Base-by-base conservation (phyloP, 1,284 basidiomycete genomes). In the Ceraceosorus guamensis region DNA sequence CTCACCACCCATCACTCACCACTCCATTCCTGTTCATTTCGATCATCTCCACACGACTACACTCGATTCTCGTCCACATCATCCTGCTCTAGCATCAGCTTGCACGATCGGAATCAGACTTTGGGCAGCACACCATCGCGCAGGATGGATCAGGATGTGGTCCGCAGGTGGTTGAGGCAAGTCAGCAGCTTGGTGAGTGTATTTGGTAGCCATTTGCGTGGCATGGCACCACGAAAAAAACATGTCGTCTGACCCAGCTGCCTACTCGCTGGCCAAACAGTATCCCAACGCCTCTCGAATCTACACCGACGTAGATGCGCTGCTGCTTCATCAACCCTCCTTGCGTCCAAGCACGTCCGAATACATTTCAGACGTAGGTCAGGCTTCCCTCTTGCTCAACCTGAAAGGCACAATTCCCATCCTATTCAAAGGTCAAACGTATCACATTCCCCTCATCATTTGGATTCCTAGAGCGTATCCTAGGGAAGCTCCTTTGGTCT, bases 321-420 rank as follows among this genome's bases (percentile, higher is more conserved):
- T 81, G 10, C 82, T 96, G 55, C 68, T 77, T 31, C 78, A 81
- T 45, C 83, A 82, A 66, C 79, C 82, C 6, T 82, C 87, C 13
- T 82, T 96, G 50, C 81, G 86, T 4, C 89, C 89, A 57, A 91
- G 91, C 78, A 89, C 90, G 0, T 91, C 95, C 72, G 84, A 91
- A 7, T 95, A 92, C 82, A 96, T 88, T 0, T 92, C 88, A 79
- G 91, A 98, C 78, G 91, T 96, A 66, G 93, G 93, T 33, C 84
- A 92, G 41, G 87, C 89, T 0, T 88, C 91, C 68, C 82, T 97
- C 6, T 82, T 99, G 13, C 83, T 98, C 57, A 90, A 87, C 58
- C 68, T 96, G 1, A 87, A 92, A 67, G 95, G 95, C 8, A 85
- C 96, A 0, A 80, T 99, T 0, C 92, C 91, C 1, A 92, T 98